These are phyloP conservation scores for Phaseolus lunatus DNA, from an alignment of 306 rosid genomes.

Conservation along the genomic window DNA sequence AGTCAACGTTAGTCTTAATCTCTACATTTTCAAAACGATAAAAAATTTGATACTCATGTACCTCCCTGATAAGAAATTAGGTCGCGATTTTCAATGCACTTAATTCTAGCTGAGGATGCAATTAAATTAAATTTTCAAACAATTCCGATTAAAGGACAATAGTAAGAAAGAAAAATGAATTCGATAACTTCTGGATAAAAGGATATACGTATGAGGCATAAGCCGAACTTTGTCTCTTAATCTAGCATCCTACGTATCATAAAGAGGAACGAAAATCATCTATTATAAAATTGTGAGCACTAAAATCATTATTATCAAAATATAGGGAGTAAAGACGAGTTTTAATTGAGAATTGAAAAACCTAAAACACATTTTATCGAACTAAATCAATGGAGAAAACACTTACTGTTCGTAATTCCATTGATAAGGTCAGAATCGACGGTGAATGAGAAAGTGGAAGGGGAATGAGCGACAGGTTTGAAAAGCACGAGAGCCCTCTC, in stretches of 20 bases:
- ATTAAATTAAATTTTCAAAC: neutral
- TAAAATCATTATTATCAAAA: neutral
- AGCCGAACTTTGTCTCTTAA: neutral
- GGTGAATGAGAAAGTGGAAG: slow-evolving; percentile 60
- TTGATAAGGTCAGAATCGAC: slow-evolving; percentile 58
- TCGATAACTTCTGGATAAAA: neutral
- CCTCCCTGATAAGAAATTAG: neutral
- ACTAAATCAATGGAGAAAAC: neutral
- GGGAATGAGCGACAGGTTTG: slow-evolving; percentile 52
- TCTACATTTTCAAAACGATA: too few species aligned
- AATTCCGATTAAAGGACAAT: neutral
- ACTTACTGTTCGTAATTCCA: slow-evolving; percentile 58
- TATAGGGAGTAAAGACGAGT: neutral
- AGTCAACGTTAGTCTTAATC: neutral
- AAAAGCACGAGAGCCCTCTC: slow-evolving; percentile 83
- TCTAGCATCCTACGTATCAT: neutral
- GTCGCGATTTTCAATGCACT: neutral
- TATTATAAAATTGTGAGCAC: too few species aligned
- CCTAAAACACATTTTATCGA: neutral
- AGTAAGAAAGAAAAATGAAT: neutral
- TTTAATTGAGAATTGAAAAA: neutral
- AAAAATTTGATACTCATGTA: neutral
- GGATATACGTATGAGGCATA: neutral
- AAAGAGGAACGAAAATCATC: neutral
- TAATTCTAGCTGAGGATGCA: too few species aligned